These are phyloP conservation scores for Metschnikowia noctiluminum DNA, from an alignment of 805 yeast genomes.

Conservation along the genomic window DNA sequence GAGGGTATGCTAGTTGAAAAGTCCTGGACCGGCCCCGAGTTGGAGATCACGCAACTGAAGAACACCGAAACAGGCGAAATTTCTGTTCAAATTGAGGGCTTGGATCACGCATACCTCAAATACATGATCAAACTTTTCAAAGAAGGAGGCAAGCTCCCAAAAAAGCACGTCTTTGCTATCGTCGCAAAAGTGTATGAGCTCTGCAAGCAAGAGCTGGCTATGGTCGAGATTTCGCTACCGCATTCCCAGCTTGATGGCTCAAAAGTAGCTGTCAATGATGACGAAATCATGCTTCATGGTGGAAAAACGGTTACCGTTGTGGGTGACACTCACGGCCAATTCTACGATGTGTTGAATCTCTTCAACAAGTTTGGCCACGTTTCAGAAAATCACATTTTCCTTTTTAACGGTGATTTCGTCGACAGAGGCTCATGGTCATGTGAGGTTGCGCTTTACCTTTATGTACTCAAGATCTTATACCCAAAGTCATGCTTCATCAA, in stretches of 20 bases:
- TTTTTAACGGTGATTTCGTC: slow-evolving; percentile 96
- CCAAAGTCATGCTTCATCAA: slow-evolving; percentile 73
- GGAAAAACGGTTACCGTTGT: slow-evolving; percentile 71
- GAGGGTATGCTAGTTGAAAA: slow-evolving; percentile 49
- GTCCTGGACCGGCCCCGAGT: slow-evolving; percentile 55
- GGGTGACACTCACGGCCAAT: slow-evolving; percentile 98
- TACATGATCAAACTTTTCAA: slow-evolving; percentile 70
- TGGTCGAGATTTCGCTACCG: slow-evolving; percentile 63
- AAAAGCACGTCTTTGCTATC: slow-evolving; percentile 78
- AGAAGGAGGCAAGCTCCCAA: slow-evolving; percentile 71
- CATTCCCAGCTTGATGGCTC: slow-evolving; percentile 24
- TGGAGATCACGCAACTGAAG: slow-evolving; percentile 40
- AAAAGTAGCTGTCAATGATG: slow-evolving; percentile 8
- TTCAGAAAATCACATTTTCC: slow-evolving; percentile 59
- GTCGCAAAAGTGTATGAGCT: slow-evolving; percentile 66
- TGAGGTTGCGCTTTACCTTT: slow-evolving; percentile 83
- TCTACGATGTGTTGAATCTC: slow-evolving; percentile 80
- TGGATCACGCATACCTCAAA: slow-evolving; percentile 55
- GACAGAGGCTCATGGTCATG: slow-evolving; percentile 99
- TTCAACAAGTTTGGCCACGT: slow-evolving; percentile 76
- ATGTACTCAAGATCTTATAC: slow-evolving; percentile 69
- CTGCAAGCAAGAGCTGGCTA: slow-evolving; percentile 62
- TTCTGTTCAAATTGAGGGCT: slow-evolving; percentile 33
- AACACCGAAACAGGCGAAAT: slow-evolving; percentile 17
- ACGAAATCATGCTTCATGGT: slow-evolving; percentile 23